Evolutionary conservation across 164 flowering plant genomes (phyloP).

Genomic region (Hamamelis virginiana): DNA sequence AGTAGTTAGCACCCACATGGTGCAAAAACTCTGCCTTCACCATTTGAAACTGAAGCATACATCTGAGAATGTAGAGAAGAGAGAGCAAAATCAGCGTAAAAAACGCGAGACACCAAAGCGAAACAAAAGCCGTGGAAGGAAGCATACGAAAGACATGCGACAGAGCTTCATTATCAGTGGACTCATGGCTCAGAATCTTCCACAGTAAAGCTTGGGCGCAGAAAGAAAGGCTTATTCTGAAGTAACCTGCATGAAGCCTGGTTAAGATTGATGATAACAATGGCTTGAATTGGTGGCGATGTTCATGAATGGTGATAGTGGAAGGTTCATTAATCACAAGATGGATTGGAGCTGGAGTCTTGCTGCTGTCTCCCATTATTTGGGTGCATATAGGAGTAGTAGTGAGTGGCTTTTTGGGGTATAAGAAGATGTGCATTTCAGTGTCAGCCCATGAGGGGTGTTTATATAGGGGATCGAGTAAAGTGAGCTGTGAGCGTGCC

Average conservation of each 20-base stretch:
- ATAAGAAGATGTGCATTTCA: background rate
- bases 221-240: slow-evolving; percentile 25
- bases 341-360: background rate
- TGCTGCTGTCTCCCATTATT: background rate
- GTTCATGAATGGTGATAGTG: background rate
- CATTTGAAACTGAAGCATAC: slow-evolving; percentile 19
- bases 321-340: slow-evolving; percentile 1
- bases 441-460: background rate
- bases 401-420: background rate
- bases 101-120: slow-evolving; percentile 22
- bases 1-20: slow-evolving; percentile 26
- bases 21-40: slow-evolving; percentile 28
- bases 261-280: slow-evolving; percentile 11
- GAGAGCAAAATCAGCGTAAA: slow-evolving; percentile 9
- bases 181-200: slow-evolving; percentile 20
- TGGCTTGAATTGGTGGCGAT: background rate
- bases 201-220: slow-evolving; percentile 26
- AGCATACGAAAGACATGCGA: background rate
- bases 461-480: slow-evolving; percentile 8
- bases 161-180: background rate
- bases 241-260: slow-evolving; percentile 26
- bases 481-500: too few species aligned
- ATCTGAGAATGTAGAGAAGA: slow-evolving; percentile 19
- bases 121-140: slow-evolving; percentile 12
- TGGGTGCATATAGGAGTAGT: too few species aligned